Conservation (phyloP, 495 filamentous ascomycete genomes). For the Amorphotheca resinae region DNA sequence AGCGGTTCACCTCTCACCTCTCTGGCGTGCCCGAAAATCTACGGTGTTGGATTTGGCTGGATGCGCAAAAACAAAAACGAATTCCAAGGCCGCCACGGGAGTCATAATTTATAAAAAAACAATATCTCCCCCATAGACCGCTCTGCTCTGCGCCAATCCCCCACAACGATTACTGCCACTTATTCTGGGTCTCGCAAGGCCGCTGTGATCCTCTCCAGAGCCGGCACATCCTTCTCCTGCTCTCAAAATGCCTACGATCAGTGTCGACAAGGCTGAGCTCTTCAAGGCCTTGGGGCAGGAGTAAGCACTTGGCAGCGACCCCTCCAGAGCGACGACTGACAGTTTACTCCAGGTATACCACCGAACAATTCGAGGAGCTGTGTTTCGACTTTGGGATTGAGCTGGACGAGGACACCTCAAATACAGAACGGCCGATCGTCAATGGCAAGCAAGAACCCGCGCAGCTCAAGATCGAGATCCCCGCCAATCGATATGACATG, state of each 20-base stretch:
- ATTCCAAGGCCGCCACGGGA: constrained; percentile 1
- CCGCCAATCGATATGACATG: constrained; percentile 97
- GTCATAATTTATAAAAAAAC: constrained; percentile 2
- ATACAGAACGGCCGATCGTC: constrained; percentile 57
- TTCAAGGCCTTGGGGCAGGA: constrained; percentile 84
- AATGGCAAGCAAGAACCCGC: constrained; percentile 75
- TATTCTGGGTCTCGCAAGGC: neutral
- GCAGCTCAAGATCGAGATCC: constrained; percentile 96
- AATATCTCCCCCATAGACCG: no score
- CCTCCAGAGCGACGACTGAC: constrained; percentile 14
- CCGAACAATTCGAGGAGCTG: constrained; percentile 87
- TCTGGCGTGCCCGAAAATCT: neutral
- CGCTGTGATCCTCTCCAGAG: neutral
- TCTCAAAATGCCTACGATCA: constrained; percentile 73
- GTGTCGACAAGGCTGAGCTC: constrained; percentile 87
- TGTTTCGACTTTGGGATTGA: constrained; percentile 99
- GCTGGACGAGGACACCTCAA: constrained; percentile 87
- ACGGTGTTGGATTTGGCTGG: neutral
- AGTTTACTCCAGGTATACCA: constrained; percentile 55
- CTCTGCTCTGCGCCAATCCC: constrained; percentile 9
- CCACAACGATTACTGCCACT: neutral
- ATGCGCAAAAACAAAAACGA: neutral
- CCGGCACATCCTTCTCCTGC: constrained; percentile 2
- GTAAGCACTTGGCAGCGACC: constrained; percentile 34
- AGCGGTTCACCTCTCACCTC: neutral